Conservation (phyloP, 148 eudicot species). For the Camellia lanceoleosa region DNA sequence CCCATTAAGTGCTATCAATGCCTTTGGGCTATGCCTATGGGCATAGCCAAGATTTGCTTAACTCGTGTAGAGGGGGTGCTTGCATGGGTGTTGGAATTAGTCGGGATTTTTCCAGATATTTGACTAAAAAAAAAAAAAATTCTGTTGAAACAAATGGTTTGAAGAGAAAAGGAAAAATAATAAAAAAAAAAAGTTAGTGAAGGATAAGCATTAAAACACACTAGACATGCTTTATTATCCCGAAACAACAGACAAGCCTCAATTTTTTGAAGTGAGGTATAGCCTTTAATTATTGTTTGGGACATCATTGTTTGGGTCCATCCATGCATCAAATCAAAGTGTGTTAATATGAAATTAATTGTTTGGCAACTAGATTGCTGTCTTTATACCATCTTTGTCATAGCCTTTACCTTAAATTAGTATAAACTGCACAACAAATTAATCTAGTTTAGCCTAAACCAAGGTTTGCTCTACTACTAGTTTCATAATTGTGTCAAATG, state of each 20-base stretch:
- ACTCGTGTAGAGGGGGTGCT: no score
- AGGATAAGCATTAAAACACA: not conserved
- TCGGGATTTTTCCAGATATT: no score
- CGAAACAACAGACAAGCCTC: conserved; percentile 10
- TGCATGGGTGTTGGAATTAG: no score
- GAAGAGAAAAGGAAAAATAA: no score
- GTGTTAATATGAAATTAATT: not conserved
- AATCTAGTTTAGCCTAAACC: not conserved
- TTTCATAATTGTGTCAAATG: not conserved
- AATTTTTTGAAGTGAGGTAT: not conserved
- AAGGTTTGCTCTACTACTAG: not conserved
- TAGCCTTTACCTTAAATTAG: not conserved
- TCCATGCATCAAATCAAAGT: not conserved
- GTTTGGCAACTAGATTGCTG: not conserved
- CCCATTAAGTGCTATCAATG: no score
- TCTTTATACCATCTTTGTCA: not conserved
- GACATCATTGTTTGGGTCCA: not conserved
- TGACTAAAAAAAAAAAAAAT: no score
- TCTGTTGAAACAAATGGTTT: no score
- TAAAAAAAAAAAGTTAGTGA: no score
- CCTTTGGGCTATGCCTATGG: no score
- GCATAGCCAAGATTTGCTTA: no score
- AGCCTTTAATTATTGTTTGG: not conserved
- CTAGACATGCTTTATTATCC: not conserved
- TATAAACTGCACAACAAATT: not conserved